Conservation (phyloP, 2,329 filamentous ascomycete genomes). For the Botryotinia calthae region DNA sequence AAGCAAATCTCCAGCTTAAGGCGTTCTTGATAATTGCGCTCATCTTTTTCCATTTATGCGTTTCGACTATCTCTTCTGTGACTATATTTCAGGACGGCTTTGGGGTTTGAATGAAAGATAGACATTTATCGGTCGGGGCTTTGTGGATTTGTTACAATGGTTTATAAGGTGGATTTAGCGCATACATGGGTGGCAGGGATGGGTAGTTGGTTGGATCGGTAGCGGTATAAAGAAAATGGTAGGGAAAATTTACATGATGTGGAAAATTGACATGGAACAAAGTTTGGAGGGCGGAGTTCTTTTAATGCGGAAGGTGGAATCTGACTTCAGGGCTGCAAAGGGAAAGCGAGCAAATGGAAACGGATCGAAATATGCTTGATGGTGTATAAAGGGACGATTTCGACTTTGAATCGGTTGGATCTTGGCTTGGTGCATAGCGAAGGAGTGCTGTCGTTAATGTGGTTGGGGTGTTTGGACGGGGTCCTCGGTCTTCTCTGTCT, state of each 20-base stretch:
- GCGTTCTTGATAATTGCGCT: constrained; percentile 27
- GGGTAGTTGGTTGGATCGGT: constrained; percentile 26
- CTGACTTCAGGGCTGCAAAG: constrained; percentile 27
- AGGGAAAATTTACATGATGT: constrained; percentile 33
- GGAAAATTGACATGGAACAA: constrained; percentile 30
- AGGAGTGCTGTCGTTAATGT: constrained; percentile 27
- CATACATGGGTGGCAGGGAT: constrained; percentile 26
- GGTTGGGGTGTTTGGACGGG: constrained; percentile 26
- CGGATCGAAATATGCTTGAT: constrained; percentile 23
- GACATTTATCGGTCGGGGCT: constrained; percentile 34
- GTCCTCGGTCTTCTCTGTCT: constrained; percentile 23
- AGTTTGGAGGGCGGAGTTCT: constrained; percentile 37
- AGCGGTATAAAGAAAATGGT: constrained; percentile 37
- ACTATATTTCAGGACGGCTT: constrained; percentile 40
- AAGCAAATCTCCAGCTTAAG: constrained; percentile 40
- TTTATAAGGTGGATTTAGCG: constrained; percentile 31
- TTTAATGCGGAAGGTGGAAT: constrained; percentile 39
- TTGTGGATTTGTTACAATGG: constrained; percentile 34
- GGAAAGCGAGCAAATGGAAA: constrained; percentile 25
- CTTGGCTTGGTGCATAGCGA: constrained; percentile 35
- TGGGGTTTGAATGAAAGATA: constrained; percentile 37
- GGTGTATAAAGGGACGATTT: constrained; percentile 22
- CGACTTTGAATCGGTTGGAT: constrained; percentile 20
- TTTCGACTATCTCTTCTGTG: constrained; percentile 34
- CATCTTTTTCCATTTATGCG: constrained; percentile 34